Base-by-base conservation (phyloP, 2,329 filamentous ascomycete genomes). In the Cadophora luteo-olivacea region DNA sequence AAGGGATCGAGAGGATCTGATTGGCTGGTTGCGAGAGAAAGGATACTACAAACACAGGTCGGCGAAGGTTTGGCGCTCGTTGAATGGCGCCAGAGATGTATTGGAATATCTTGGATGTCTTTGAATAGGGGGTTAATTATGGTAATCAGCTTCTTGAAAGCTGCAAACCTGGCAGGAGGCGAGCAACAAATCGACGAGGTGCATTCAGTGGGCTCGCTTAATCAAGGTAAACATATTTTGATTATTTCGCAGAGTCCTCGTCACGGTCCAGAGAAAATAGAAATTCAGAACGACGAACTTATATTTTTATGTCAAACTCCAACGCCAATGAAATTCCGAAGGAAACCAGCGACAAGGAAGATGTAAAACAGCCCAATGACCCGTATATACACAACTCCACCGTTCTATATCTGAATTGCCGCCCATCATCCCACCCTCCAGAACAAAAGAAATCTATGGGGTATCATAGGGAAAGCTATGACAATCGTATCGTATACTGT, bases 1-100 rank as follows among this genome's bases (percentile, higher is more conserved):
- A 38, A 55, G 69, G 51, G 72, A 73, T 52, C 45, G 38, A 36
- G 65, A 69, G 22, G 68, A 72, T 65, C 32, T 73, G 6, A 51
- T 52, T 32, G 38, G 51, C 6, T 73, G 72, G 72, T 58, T 71
- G 54, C 67, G 58, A 36, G 41, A 24, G n/a, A 62, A 72, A 64
- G 68, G 71, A 36, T 68, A 66, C 49, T 61, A 61, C 22, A 61
- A 48, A 48, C 58, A 61, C 32, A 38, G 36, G 19, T 36, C 58
- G n/a, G 38, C 38, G 12, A 61, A 36, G 58, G n/a, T 61, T 9
- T 32, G 7, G 58, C 36, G 25, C n/a, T 61, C 58, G 1, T n/a
- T 61, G 38, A 61, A 22, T 22, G 24, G 58, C n/a, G 14, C 48
- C 22, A 61, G 41, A 48, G 41, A 61, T 48, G 41, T 11, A 3